phyloP scores from a whole-genome alignment of 305 asterid species.

The Withania somnifera region DNA sequence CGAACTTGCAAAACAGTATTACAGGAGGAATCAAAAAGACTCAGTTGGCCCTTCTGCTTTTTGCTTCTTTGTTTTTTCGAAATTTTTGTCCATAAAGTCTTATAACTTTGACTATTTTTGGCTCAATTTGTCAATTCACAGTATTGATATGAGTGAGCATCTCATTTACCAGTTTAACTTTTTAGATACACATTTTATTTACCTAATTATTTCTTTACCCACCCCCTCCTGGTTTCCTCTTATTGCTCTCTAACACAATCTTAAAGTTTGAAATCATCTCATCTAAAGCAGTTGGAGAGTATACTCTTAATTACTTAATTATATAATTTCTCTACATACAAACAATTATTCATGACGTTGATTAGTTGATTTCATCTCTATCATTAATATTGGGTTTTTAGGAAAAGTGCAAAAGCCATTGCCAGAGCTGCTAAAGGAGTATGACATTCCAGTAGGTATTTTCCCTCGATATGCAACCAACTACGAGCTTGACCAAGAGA shows the following conservation, averaged over 20 bases:
- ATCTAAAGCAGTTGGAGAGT: neutral
- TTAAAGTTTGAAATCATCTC: neutral
- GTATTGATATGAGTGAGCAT: neutral
- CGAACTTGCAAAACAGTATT: slow-evolving; percentile 51
- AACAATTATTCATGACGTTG: neutral
- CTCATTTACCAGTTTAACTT: too few species aligned
- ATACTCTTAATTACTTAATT: neutral
- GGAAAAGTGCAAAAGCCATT: slow-evolving; percentile 71
- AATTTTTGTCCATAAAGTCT: neutral
- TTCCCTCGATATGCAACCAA: slow-evolving; percentile 73
- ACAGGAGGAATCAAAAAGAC: slow-evolving; percentile 68
- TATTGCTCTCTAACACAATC: too few species aligned
- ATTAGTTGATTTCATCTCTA: neutral
- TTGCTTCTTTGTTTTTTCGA: neutral
- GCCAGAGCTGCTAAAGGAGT: slow-evolving; percentile 53
- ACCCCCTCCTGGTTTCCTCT: too few species aligned
- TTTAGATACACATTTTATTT: too few species aligned
- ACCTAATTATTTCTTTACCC: too few species aligned
- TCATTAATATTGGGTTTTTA: slow-evolving; percentile 6
- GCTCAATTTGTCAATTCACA: neutral
- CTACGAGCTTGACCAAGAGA: slow-evolving; percentile 71
- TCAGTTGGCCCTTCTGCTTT: neutral
- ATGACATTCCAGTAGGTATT: slow-evolving; percentile 58
- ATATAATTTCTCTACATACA: neutral
- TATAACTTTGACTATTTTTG: neutral